phyloP scores from a whole-genome alignment of 208 protist species.

The Herpetomonas tarakana region DNA sequence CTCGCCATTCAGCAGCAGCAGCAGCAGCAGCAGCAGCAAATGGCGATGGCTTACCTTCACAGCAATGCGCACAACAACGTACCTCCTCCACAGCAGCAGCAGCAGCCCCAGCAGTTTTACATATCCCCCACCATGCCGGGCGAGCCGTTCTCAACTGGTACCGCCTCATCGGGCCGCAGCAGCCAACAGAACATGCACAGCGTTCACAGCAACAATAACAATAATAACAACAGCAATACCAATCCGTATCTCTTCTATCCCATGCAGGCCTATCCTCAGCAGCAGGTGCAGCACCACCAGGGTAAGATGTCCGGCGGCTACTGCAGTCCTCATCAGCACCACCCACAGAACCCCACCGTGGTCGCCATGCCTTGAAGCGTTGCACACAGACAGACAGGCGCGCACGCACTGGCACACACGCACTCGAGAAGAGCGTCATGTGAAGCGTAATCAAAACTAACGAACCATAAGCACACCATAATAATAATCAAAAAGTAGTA shows the following conservation, averaged over 20 bases:
- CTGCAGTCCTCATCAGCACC: neutral
- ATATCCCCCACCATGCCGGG: neutral
- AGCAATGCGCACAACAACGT: neutral
- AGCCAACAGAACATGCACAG: neutral
- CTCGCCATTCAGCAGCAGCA: constrained; percentile 12
- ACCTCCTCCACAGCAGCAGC: constrained; percentile 8
- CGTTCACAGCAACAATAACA: neutral
- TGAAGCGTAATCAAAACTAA: neutral
- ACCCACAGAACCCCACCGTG: neutral
- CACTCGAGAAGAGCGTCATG: neutral
- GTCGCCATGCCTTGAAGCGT: neutral
- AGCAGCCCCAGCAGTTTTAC: neutral
- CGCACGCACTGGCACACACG: no score
- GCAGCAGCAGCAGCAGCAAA: constrained; percentile 8
- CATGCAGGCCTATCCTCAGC: constrained; percentile 1
- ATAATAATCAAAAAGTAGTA: no score
- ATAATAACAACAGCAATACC: neutral
- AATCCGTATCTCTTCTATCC: neutral
- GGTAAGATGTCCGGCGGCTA: neutral
- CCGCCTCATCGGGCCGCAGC: neutral
- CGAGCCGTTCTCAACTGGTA: neutral
- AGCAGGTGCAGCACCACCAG: neutral
- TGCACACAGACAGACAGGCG: neutral
- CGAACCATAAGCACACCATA: neutral
- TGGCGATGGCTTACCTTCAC: neutral